Evolutionary conservation across 371 early-diverging fungal species (phyloP), one percentile per base, ranked within the genome.

Genomic region (Apophysomyces ossiformis): DNA sequence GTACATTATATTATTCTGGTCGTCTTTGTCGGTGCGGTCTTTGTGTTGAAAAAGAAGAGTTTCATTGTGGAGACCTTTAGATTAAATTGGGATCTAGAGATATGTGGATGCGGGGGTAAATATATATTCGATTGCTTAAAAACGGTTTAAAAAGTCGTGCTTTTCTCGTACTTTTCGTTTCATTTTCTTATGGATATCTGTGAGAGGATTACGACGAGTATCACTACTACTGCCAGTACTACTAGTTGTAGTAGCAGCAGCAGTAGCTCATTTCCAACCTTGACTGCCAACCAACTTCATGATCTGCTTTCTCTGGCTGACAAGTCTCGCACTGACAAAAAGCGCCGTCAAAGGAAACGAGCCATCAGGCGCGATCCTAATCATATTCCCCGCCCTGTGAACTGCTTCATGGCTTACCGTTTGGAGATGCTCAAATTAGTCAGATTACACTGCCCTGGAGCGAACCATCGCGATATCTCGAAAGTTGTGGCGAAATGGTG

Each of bases 401-500:
- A 69, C 54, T 69, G 69, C 37, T 69, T 69, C 37, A 18, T 69
- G 45, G 44, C 47, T 5, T 69, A 65, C 36, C 65, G 69, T 16
- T 15, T 61, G 1, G 69, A 65, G 35, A 69, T 60, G 41, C 69
- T 65, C 7, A 58, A 65, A 8, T 26, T 58, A 26, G 65, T 69
- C 18, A 37, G 60, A 13, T 2, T 26, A 11, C 32, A 50, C 9
- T 69, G 69, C 37, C 61, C 61, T 5, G 62, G 64, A 36, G 62
- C 62, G 46, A 69, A 69, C 26, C 69, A 69, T 18, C 69, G 69
- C 13, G 57, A 61, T 12, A 69, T 69, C 6, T 69, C 69, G 3
- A 69, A 69, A 43, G 32, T 65, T 26, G 62, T 69, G 4, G 69
- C 65, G 12, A 64, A 61, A 26, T 69, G 69, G 69, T 69, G 69